Percentiles rank a stretch among this genome's conserved stretches.
Conservation (phyloP, 1,139 yeast genomes). For the Sugiyamaella pinicola region DNA sequence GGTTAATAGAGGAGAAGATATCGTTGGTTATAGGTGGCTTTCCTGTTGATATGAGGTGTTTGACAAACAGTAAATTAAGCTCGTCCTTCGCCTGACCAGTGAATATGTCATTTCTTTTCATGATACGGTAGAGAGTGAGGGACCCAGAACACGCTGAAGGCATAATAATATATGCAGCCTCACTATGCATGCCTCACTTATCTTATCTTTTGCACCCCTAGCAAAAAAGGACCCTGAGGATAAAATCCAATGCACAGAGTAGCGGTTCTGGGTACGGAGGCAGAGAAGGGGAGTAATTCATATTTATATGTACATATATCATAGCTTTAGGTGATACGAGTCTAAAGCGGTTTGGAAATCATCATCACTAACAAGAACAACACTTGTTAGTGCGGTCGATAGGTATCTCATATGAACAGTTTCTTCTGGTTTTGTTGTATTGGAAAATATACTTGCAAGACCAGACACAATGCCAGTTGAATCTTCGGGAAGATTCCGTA, state of each 20-base stretch:
- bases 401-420: constrained; percentile 57
- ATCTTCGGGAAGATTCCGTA: constrained; percentile 58
- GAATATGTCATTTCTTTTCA: constrained; percentile 11
- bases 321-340: background rate
- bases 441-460: constrained; percentile 56
- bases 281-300: too few species aligned
- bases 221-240: background rate
- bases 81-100: constrained; percentile 2
- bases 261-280: too few species aligned
- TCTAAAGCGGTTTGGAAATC: constrained; percentile 40
- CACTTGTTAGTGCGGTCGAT: constrained; percentile 63
- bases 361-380: constrained; percentile 62
- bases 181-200: background rate
- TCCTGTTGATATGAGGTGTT: background rate
- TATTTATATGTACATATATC: background rate
- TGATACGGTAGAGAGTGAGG: background rate
- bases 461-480: constrained; percentile 72
- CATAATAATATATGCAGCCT: background rate
- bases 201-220: constrained; percentile 3
- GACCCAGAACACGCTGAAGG: background rate
- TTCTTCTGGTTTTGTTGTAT: constrained; percentile 18
- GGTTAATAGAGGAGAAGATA: constrained; percentile 13
- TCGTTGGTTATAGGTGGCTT: background rate
- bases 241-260: background rate
- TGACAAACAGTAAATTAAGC: background rate